Conservation (phyloP, 73 alveolate genomes). For the Paramecium sexaurelia region DNA sequence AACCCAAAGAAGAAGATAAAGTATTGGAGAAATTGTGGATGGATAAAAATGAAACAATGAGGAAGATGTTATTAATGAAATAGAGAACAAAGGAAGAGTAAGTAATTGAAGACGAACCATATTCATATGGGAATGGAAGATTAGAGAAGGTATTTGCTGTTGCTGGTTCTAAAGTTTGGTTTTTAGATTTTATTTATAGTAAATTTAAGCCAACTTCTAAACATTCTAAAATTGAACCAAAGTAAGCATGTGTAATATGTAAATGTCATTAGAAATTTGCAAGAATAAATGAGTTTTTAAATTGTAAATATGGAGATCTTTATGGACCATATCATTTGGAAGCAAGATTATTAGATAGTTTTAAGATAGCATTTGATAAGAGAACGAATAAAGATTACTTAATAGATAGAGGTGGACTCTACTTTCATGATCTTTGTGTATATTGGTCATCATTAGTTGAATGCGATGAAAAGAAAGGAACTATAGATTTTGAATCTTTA, state of each 20-base stretch:
- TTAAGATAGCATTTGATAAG: neutral
- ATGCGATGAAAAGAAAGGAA: slow-evolving; percentile 15
- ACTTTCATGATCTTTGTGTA: slow-evolving; percentile 17
- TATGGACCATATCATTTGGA: slow-evolving; percentile 19
- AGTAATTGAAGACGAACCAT: neutral
- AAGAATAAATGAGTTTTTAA: neutral
- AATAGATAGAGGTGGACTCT: neutral
- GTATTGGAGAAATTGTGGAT: neutral
- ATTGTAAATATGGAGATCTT: slow-evolving; percentile 23
- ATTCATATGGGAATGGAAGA: neutral
- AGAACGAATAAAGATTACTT: neutral
- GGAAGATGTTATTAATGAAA: neutral
- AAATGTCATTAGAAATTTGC: slow-evolving; percentile 40
- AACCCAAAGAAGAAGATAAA: neutral
- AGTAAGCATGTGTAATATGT: neutral
- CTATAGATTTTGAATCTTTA: neutral
- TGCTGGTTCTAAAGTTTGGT: neutral
- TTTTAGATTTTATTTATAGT: neutral
- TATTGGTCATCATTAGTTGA: slow-evolving; percentile 40
- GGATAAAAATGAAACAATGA: neutral
- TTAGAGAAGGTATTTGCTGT: neutral
- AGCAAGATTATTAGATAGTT: neutral
- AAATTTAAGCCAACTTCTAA: slow-evolving; percentile 18
- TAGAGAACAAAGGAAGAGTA: neutral
- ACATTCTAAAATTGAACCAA: slow-evolving; percentile 3